A percentile compares a stretch with the other conserved stretches of the same genome.
Conservation (phyloP, 345 rosid species). For the Melaleuca quinquenervia region DNA sequence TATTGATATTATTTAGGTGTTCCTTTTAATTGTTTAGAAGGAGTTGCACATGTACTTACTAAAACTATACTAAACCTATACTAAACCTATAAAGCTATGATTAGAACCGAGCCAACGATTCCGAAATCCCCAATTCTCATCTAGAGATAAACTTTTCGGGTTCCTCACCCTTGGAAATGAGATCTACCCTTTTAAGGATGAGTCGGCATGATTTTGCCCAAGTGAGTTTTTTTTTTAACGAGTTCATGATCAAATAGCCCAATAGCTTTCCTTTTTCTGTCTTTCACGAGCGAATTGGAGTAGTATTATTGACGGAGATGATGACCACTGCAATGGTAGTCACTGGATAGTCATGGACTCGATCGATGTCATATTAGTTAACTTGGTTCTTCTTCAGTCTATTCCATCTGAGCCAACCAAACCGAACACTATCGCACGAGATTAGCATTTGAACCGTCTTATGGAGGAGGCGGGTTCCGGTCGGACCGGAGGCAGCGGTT, state of each 20-base stretch:
- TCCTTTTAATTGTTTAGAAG: not conserved
- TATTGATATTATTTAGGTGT: no score
- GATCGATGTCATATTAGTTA: not conserved
- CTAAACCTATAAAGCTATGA: not conserved
- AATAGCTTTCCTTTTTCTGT: not conserved
- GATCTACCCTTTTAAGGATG: not conserved
- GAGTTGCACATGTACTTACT: not conserved
- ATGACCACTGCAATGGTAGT: not conserved
- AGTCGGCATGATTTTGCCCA: not conserved
- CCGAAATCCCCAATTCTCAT: not conserved
- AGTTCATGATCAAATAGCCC: fast-evolving
- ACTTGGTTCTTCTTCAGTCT: not conserved
- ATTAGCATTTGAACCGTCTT: not conserved
- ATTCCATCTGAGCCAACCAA: not conserved
- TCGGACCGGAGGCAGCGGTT: not conserved
- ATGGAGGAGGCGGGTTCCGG: not conserved
- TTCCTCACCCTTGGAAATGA: not conserved
- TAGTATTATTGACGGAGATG: not conserved
- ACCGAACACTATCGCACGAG: not conserved
- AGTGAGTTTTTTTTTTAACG: not conserved
- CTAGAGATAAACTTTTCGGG: not conserved
- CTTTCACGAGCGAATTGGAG: not conserved
- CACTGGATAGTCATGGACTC: not conserved
- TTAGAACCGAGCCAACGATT: not conserved
- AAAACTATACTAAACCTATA: no score